Percentiles rank a stretch among this genome's conserved stretches.
Conservation (phyloP, 2,329 filamentous ascomycete genomes). For the Fusarium devonianum region DNA sequence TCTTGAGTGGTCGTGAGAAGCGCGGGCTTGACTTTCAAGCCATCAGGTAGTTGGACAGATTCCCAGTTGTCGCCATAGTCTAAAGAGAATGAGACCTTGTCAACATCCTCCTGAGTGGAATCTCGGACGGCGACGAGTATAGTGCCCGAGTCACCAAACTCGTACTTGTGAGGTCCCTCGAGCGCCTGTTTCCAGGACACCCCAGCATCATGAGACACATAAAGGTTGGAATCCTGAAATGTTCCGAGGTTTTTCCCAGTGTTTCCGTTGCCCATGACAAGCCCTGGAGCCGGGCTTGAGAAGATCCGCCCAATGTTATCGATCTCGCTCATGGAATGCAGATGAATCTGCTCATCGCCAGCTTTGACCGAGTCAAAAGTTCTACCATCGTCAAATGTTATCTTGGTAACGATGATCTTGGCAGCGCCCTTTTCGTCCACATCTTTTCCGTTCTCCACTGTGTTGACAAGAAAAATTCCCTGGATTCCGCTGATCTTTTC, state of each 20-base stretch:
- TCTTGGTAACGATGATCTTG: conserved; percentile 79
- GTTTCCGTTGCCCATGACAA: conserved; percentile 95
- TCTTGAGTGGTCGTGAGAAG: conserved; percentile 89
- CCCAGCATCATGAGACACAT: conserved; percentile 90
- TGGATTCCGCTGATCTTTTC: conserved; percentile 93
- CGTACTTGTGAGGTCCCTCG: conserved; percentile 89
- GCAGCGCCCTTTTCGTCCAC: conserved; percentile 62
- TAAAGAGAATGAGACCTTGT: conserved; percentile 76
- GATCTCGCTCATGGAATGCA: conserved; percentile 90
- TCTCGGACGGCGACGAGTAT: conserved; percentile 85
- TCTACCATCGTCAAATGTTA: conserved; percentile 95
- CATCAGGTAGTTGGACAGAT: conserved; percentile 70
- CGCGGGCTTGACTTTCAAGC: conserved; percentile 71
- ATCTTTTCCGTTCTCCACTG: conserved; percentile 84
- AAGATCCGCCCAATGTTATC: conserved; percentile 86
- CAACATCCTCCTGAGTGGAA: conserved; percentile 66
- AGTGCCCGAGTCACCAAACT: conserved; percentile 93
- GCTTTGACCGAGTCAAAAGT: conserved; percentile 79
- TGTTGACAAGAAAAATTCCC: conserved; percentile 89
- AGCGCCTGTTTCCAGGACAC: conserved; percentile 80
- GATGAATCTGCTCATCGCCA: conserved; percentile 75
- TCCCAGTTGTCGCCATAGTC: conserved; percentile 90
- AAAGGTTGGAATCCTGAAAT: conserved; percentile 80
- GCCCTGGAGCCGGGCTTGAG: conserved; percentile 89
- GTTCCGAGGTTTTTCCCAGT: conserved; percentile 75